Evolutionary conservation across 805 yeast species (phyloP).

Genomic region (Saccharomycopsis sp.): DNA sequence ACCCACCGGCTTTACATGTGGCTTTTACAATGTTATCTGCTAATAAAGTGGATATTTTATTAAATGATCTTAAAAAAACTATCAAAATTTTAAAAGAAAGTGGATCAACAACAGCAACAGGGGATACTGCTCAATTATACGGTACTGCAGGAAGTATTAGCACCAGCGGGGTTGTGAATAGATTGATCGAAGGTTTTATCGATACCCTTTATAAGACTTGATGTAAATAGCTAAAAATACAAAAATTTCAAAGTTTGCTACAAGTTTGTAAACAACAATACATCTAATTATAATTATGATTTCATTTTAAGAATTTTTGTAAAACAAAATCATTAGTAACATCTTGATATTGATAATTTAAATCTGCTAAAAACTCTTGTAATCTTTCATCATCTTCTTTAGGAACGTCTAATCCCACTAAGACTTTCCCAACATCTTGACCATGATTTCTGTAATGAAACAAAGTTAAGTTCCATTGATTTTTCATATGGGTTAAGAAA

Average conservation of each 20-base stretch:
- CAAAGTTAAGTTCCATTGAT: constrained; percentile 83
- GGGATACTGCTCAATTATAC: constrained; percentile 80
- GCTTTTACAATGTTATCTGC: constrained; percentile 74
- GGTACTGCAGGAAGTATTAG: constrained; percentile 92
- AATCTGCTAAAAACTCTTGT: constrained; percentile 51
- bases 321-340: constrained; percentile 86
- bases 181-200: constrained; percentile 66
- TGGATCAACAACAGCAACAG: constrained; percentile 23
- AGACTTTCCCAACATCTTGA: constrained; percentile 83
- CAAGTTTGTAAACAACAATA: not conserved
- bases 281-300: not conserved
- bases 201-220: constrained; percentile 60
- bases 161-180: constrained; percentile 77
- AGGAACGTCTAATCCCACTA: constrained; percentile 86
- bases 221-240: not conserved
- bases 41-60: constrained; percentile 46
- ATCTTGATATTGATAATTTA: constrained; percentile 70
- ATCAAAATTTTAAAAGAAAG: constrained; percentile 31
- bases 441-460: constrained; percentile 98
- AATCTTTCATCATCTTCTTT: constrained; percentile 53
- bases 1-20: constrained; percentile 84
- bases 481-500: constrained; percentile 61
- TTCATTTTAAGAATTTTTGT: constrained; percentile 51
- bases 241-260: not conserved
- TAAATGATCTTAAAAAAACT: constrained; percentile 36